These are phyloP conservation scores for Fusarium cyanostomum DNA, from an alignment of 2,329 filamentous ascomycete species.

Conservation along the genomic window DNA sequence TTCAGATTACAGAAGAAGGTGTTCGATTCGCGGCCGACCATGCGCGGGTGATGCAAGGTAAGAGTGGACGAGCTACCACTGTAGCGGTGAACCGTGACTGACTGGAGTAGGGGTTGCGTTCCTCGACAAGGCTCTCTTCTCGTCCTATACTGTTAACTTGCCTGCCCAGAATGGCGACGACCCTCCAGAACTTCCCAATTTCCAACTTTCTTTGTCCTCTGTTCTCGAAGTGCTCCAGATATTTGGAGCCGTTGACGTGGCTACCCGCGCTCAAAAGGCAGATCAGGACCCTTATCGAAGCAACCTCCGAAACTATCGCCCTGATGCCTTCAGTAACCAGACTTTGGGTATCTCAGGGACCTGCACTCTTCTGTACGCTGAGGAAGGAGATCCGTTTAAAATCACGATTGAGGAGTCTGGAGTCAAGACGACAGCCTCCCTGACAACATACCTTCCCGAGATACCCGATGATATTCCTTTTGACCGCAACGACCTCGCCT, in stretches of 20 bases:
- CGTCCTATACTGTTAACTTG: slow-evolving; percentile 77
- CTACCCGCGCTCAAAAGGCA: slow-evolving; percentile 64
- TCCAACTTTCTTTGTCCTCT: slow-evolving; percentile 87
- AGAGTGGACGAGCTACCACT: slow-evolving; percentile 26
- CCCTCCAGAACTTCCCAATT: slow-evolving; percentile 67
- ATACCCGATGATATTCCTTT: slow-evolving; percentile 85
- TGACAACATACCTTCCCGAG: slow-evolving; percentile 87
- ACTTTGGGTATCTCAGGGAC: slow-evolving; percentile 85
- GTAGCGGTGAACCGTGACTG: background rate
- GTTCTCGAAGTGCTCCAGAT: slow-evolving; percentile 96
- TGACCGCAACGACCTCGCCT: slow-evolving; percentile 77
- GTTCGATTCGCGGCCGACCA: slow-evolving; percentile 90
- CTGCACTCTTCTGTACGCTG: slow-evolving; percentile 82
- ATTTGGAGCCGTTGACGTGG: slow-evolving; percentile 82
- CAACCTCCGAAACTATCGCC: slow-evolving; percentile 68
- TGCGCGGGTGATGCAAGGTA: slow-evolving; percentile 90
- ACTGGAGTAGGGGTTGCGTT: slow-evolving; percentile 66
- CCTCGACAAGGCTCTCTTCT: slow-evolving; percentile 89
- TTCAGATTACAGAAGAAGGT: slow-evolving; percentile 84
- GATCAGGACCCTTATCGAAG: slow-evolving; percentile 69
- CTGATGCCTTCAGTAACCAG: slow-evolving; percentile 84
- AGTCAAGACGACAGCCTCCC: slow-evolving; percentile 87
- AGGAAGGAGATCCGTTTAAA: slow-evolving; percentile 80
- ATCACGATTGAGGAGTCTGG: slow-evolving; percentile 87
- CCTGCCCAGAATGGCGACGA: slow-evolving; percentile 50